A percentile compares a stretch with the other conserved stretches of the same genome.
phyloP scores from a whole-genome alignment of 225 moss, liverwort and hornwort genomes.

The Pleurozium schreberi region DNA sequence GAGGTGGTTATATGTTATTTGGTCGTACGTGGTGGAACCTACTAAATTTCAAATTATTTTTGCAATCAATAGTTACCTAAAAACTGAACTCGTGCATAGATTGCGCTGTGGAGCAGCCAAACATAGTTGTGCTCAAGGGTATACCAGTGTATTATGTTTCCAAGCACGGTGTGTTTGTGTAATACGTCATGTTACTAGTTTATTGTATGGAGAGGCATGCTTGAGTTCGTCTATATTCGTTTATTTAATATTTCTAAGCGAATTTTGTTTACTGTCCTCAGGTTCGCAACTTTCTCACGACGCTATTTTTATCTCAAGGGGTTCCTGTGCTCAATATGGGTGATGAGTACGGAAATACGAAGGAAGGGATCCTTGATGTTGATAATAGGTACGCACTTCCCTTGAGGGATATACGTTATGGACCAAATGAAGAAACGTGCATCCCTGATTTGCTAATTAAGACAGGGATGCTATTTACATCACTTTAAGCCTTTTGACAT shows the following conservation, averaged over 20 bases:
- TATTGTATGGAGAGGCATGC: neutral
- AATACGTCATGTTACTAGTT: neutral
- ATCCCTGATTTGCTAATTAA: neutral
- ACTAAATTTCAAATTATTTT: neutral
- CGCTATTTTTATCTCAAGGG: slow-evolving; percentile 74
- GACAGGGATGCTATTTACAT: neutral
- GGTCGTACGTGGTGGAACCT: neutral
- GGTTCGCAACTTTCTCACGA: slow-evolving; percentile 79
- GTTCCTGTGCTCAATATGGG: slow-evolving; percentile 88
- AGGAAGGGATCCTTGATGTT: slow-evolving; percentile 48
- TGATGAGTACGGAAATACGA: slow-evolving; percentile 87
- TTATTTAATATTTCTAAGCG: neutral
- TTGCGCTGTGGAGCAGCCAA: neutral
- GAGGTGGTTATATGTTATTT: neutral
- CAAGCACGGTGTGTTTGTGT: neutral
- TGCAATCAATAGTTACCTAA: neutral
- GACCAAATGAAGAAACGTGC: neutral
- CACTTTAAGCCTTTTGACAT: neutral
- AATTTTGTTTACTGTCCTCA: neutral
- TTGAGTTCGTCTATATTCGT: neutral
- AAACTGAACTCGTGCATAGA: neutral
- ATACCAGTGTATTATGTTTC: neutral
- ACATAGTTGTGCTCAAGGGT: neutral
- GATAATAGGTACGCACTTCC: slow-evolving; percentile 42
- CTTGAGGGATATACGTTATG: neutral